These are phyloP conservation scores for Epithele typhae DNA, from an alignment of 768 basidiomycete species.

Conservation along the genomic window DNA sequence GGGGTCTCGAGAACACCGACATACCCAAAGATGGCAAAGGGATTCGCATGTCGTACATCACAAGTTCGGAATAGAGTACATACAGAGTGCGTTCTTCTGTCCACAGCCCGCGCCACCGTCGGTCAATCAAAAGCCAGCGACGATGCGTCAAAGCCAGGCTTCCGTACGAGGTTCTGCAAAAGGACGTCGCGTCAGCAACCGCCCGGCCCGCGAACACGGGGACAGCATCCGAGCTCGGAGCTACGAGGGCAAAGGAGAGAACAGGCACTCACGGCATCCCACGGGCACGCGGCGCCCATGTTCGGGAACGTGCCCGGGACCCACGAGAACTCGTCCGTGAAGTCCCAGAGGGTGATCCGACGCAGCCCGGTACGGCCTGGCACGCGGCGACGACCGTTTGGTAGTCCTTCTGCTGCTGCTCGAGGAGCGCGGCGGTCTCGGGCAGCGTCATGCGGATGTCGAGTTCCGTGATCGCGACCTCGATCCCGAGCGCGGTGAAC, in stretches of 20 bases:
- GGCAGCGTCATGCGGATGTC: slow-evolving; percentile 64
- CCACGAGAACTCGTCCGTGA: slow-evolving; percentile 37
- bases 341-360: slow-evolving; percentile 40
- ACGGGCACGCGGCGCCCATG: slow-evolving; percentile 29
- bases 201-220: too few species aligned
- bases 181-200: too few species aligned
- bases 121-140: slow-evolving; percentile 15
- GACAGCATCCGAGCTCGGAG: too few species aligned
- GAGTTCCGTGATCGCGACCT: slow-evolving; percentile 66
- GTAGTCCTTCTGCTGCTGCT: slow-evolving; percentile 56
- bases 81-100: too few species aligned
- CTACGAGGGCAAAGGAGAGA: too few species aligned
- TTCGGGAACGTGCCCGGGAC: slow-evolving; percentile 28
- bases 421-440: slow-evolving; percentile 42
- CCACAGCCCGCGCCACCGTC: too few species aligned
- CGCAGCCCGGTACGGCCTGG: slow-evolving; percentile 31
- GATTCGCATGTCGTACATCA: too few species aligned
- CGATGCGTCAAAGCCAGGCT: slow-evolving; percentile 26
- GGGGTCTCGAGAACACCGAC: too few species aligned
- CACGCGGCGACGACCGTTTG: slow-evolving; percentile 50
- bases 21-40: too few species aligned
- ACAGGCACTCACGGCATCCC: slow-evolving; percentile 22
- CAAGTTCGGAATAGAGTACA: too few species aligned
- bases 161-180: slow-evolving; percentile 21
- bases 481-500: slow-evolving; percentile 55